Base-by-base conservation (phyloP, 129 eudicot species). In the Tanacetum coccineum region DNA sequence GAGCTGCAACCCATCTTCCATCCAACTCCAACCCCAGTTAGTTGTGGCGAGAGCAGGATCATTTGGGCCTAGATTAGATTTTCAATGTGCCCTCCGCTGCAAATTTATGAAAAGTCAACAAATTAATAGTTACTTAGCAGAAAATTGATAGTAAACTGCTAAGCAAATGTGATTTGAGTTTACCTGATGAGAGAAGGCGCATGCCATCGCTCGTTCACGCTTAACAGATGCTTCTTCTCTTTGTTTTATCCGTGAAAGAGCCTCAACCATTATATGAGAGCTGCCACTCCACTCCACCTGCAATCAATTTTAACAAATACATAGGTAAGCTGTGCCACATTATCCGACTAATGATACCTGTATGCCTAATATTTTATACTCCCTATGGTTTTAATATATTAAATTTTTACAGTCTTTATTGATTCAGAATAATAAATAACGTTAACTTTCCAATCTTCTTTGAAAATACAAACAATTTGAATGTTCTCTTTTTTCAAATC, bases 1-100 rank as follows among this genome's bases (percentile, higher is more conserved):
- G 86, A 75, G 96, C 95, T 73, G 93, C 95, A 46, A 93, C 79
- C 99, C 96, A 93, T 28, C 99, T 84, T 89, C 99, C 83, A 75
- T 93, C 96, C 96, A 89, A 78, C 95, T 93, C 99, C 99, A 93
- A 14, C 96, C 99, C 99, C 99, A 93, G 55, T 86, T 80, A 26
- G 85, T 81, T 19, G 88, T 79, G 44, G 86, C 83, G 9, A 86
- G 74, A 49, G 82, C 81, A 4, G 73, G 53, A 73, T 79, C 78
- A 55, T 57, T 64, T 25, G 65, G 26, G 51, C 82, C 90, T 60
- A 73, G 62, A 54, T 78, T 75, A 18, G 83, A 77, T 68, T 66
- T 85, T 3, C 82, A 70, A 80, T 83, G 79, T 21, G 95, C 95
- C 79, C 96, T 86, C 99, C 99, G 89, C 99, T 93, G 82, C 76